A percentile compares a stretch with the other conserved stretches of the same genome.
Conservation (phyloP, 2,329 filamentous ascomycete genomes). For the Capronia coronata region DNA sequence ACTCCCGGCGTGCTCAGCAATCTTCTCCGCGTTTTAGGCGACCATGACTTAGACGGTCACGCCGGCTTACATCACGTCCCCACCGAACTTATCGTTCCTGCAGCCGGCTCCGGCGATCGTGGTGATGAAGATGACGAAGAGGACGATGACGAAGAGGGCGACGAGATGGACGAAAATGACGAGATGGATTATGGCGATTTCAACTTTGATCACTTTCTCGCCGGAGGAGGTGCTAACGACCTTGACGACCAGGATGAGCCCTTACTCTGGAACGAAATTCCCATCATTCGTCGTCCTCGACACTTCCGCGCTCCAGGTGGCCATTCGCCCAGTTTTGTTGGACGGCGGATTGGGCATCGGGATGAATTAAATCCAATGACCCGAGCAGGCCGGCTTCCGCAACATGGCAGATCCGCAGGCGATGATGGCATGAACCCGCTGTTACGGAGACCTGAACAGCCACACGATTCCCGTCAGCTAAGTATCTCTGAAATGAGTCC, state of each 20-base stretch:
- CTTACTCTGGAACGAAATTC: conserved; percentile 27
- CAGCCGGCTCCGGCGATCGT: conserved; percentile 15
- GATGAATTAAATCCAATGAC: conserved; percentile 16
- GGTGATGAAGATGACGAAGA: conserved; percentile 35
- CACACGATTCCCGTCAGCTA: conserved; percentile 29
- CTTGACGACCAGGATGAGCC: conserved; percentile 64
- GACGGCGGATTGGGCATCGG: conserved; percentile 41
- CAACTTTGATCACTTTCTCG: conserved; percentile 23
- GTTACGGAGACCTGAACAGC: conserved; percentile 55
- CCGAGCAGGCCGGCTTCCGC: conserved; percentile 16
- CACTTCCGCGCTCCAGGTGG: conserved; percentile 49
- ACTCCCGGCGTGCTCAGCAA: conserved; percentile 35
- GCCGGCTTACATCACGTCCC: conserved; percentile 13
- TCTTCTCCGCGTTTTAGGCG: conserved; percentile 26
- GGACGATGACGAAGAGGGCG: conserved; percentile 54
- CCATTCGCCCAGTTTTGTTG: conserved; percentile 46
- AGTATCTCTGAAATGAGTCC: conserved; percentile 32
- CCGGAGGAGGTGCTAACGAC: conserved; percentile 40
- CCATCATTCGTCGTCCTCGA: conserved; percentile 38
- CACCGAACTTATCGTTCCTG: conserved; percentile 20
- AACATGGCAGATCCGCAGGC: conserved; percentile 48
- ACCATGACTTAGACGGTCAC: conserved; percentile 20
- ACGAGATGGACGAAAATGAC: conserved; percentile 44
- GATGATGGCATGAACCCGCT: conserved; percentile 86
- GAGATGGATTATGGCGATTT: conserved; percentile 31